Conservation (phyloP, 2,329 filamentous ascomycete genomes). For the Epichloe amarillans region DNA sequence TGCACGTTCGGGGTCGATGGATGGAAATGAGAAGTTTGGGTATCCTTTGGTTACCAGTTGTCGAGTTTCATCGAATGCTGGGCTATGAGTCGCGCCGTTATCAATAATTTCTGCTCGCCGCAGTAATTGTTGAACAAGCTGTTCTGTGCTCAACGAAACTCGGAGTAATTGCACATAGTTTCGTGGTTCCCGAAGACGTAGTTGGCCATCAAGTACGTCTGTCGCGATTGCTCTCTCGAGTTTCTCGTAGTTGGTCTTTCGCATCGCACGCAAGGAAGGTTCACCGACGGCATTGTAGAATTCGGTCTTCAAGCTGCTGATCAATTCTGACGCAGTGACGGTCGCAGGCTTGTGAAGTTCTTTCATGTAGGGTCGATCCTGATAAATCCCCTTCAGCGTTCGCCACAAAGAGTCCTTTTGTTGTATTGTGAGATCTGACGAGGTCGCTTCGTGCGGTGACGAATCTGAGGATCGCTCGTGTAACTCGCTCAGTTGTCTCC, state of each 20-base stretch:
- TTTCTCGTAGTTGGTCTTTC: conserved; percentile 16
- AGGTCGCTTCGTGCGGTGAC: conserved; percentile 4
- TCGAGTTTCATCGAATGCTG: conserved; percentile 18
- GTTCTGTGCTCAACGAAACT: conserved; percentile 14
- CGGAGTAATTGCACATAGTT: conserved; percentile 15
- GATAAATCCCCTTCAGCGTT: conserved; percentile 17
- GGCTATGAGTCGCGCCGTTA: conserved; percentile 9
- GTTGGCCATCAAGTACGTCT: conserved; percentile 14
- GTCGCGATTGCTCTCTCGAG: conserved; percentile 17
- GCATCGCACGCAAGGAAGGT: conserved; percentile 9
- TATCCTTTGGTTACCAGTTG: conserved; percentile 9
- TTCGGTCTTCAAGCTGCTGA: conserved; percentile 15
- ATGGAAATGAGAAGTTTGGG: conserved; percentile 15
- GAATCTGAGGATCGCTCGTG: conserved; percentile 18
- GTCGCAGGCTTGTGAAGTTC: conserved; percentile 20
- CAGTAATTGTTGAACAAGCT: conserved; percentile 19
- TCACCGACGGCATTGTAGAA: conserved; percentile 16
- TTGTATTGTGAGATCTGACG: conserved; percentile 10
- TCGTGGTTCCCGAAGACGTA: conserved; percentile 11
- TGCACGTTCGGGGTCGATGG: conserved; percentile 15
- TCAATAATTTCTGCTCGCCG: conserved; percentile 14
- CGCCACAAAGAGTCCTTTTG: conserved; percentile 22
- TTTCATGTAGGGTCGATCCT: conserved; percentile 22
- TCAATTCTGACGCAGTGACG: conserved; percentile 14
- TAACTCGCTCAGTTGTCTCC: conserved; percentile 29